These are phyloP conservation scores for Raphanus raphanistrum DNA, from an alignment of 345 rosid species.

Conservation along the genomic window DNA sequence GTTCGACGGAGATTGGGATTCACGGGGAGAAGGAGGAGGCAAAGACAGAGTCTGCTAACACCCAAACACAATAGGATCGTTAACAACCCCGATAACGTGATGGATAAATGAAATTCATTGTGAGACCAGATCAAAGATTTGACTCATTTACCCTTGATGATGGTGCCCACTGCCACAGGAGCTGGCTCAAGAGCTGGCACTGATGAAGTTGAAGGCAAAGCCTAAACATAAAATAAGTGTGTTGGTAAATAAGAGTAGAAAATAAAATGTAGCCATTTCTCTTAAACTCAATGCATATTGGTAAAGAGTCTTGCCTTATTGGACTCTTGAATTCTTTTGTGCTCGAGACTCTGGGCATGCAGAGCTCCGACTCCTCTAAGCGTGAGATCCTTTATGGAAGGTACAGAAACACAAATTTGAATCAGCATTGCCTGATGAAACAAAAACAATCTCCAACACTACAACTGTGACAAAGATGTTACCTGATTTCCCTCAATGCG, in stretches of 20 bases:
- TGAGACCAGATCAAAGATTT: conserved; percentile 2
- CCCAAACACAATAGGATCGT: conserved; percentile 8
- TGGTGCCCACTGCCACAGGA: conserved; percentile 26
- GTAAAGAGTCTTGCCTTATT: conserved; percentile 47
- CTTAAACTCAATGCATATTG: neutral
- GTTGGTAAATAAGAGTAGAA: neutral
- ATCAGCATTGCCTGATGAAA: neutral
- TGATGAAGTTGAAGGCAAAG: conserved; percentile 39
- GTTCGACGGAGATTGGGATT: conserved; percentile 39
- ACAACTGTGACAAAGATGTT: conserved; percentile 10
- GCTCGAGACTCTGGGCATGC: conserved; percentile 43
- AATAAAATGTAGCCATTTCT: neutral
- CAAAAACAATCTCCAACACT: neutral
- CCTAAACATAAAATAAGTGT: conserved; percentile 35
- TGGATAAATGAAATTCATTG: neutral
- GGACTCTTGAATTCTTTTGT: conserved; percentile 36
- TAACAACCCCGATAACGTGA: neutral
- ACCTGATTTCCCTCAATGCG: conserved; percentile 78
- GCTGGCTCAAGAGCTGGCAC: conserved; percentile 43
- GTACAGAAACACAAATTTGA: neutral
- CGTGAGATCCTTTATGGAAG: conserved; percentile 34
- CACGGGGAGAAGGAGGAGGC: conserved; percentile 49
- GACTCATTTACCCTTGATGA: conserved; percentile 46
- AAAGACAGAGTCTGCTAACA: conserved; percentile 50
- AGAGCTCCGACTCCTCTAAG: conserved; percentile 51